phyloP scores from a whole-genome alignment of 306 rosid species.

The Luffa aegyptiaca region DNA sequence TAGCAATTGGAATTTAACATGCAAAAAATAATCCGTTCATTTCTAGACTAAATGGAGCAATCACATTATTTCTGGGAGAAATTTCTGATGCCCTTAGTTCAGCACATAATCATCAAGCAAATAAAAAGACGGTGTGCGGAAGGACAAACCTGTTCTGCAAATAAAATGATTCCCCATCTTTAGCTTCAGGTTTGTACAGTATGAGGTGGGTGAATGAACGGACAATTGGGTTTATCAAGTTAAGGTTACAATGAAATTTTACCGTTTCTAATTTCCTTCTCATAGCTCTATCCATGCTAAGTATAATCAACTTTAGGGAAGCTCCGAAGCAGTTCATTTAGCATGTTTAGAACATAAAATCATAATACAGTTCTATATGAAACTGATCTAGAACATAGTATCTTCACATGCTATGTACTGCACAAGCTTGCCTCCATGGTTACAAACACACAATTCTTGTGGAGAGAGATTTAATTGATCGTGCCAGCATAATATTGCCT shows the following conservation, averaged over 20 bases:
- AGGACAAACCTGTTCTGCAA: not conserved
- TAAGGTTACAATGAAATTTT: not conserved
- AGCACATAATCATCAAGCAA: not conserved
- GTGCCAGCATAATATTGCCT: not conserved
- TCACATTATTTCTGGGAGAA: not conserved
- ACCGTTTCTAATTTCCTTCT: not conserved
- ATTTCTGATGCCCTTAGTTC: not conserved
- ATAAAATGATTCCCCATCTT: constrained; percentile 1
- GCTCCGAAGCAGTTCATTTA: not conserved
- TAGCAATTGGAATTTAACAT: not conserved
- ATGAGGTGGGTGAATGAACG: not conserved
- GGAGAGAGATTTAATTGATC: not conserved
- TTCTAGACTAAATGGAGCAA: not conserved
- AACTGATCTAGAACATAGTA: not conserved
- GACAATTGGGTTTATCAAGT: not conserved
- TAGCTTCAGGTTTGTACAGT: not conserved
- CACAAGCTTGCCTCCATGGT: not conserved
- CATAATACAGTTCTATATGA: not conserved
- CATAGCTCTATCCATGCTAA: not conserved
- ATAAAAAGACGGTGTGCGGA: not conserved
- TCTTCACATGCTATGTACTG: not conserved
- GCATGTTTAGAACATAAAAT: not conserved
- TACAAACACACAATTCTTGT: not conserved
- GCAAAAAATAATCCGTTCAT: not conserved
- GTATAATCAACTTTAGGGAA: not conserved